These are phyloP conservation scores for Antitrichia curtipendula DNA, from an alignment of 225 moss, liverwort and hornwort species.

Conservation along the genomic window DNA sequence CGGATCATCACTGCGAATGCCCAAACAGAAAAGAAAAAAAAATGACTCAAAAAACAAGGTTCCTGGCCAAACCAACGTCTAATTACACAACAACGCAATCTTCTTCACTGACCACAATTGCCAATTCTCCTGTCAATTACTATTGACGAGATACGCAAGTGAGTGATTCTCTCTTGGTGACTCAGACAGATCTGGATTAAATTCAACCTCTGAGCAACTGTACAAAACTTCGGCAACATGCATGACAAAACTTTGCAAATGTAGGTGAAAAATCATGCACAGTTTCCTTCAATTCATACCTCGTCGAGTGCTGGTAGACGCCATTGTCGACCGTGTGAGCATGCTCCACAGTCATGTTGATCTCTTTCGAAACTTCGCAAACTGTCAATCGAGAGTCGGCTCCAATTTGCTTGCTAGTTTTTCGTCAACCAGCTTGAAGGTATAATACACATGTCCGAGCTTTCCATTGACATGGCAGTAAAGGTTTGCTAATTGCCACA, in stretches of 20 bases:
- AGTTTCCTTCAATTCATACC: neutral
- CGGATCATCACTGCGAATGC: neutral
- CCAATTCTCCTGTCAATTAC: neutral
- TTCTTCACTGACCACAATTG: neutral
- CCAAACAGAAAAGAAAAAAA: neutral
- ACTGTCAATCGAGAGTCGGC: neutral
- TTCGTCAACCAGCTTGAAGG: neutral
- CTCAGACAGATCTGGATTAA: neutral
- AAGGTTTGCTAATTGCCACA: neutral
- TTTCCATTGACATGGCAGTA: neutral
- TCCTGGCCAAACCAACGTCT: neutral
- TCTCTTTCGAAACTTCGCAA: neutral
- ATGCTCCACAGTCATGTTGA: conserved; percentile 18
- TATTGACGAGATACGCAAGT: neutral
- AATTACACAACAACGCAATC: neutral
- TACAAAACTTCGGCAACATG: neutral
- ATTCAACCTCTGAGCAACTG: neutral
- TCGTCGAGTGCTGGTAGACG: neutral
- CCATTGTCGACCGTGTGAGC: conserved; percentile 10
- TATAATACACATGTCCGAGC: neutral
- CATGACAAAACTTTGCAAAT: no score
- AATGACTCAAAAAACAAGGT: neutral
- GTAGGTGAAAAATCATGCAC: neutral
- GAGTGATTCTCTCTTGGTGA: neutral
- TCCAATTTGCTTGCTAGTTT: neutral